Percentiles rank a stretch among this genome's conserved stretches.
Conservation (phyloP, 352 stramenopile genomes). For the Pythium rishiriense region DNA sequence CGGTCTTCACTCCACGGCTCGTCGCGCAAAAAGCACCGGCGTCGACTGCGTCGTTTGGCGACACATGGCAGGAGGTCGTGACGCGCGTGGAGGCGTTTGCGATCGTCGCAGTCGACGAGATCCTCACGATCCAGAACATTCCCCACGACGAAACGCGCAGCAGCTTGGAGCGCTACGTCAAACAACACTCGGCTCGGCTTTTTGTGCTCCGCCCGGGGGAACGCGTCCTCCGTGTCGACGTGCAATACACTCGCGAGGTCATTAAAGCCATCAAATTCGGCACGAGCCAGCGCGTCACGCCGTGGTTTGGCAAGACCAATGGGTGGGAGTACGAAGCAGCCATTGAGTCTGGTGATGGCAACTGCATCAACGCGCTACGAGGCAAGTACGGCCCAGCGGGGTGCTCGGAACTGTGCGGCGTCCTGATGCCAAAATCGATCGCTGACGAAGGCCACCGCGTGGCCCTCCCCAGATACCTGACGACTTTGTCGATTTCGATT, state of each 20-base stretch:
- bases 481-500: neutral
- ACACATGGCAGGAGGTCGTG: constrained; percentile 15
- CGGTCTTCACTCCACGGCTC: neutral
- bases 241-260: neutral
- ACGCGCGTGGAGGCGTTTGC: constrained; percentile 9
- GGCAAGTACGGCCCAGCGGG: neutral
- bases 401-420: neutral
- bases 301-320: constrained; percentile 1
- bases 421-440: neutral
- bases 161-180: neutral
- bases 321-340: neutral
- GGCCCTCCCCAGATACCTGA: neutral
- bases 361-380: constrained; percentile 7
- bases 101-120: neutral
- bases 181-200: neutral
- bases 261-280: neutral
- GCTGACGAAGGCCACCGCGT: neutral
- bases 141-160: constrained; percentile 3
- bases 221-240: constrained; percentile 2
- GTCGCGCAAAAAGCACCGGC: neutral
- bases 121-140: constrained; percentile 1
- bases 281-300: constrained; percentile 12
- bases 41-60: neutral
- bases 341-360: neutral
- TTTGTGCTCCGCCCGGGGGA: constrained; percentile 10